Evolutionary conservation across 306 rosid species (phyloP).

Genomic region (Luffa aegyptiaca): DNA sequence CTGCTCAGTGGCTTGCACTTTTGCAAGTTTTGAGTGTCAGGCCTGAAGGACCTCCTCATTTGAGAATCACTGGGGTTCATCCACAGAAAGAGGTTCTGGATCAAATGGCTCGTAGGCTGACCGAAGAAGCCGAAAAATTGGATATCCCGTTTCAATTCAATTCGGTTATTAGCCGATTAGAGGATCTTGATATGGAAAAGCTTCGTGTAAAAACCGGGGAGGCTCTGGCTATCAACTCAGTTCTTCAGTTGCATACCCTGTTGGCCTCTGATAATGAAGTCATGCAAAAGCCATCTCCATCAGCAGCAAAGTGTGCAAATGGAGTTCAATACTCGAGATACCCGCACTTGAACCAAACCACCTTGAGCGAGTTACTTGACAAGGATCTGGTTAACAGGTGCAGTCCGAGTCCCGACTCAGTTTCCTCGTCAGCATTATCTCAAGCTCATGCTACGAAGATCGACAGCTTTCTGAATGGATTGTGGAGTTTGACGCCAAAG

Average conservation of each 20-base stretch:
- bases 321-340: slow-evolving; percentile 39
- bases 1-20: slow-evolving; percentile 77
- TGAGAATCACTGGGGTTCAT: slow-evolving; percentile 79
- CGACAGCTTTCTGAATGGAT: slow-evolving; percentile 57
- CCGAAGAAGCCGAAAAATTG: slow-evolving; percentile 60
- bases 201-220: slow-evolving; percentile 85
- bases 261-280: slow-evolving; percentile 55
- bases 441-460: slow-evolving; percentile 24
- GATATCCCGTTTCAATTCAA: slow-evolving; percentile 82
- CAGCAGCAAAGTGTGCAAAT: slow-evolving; percentile 23
- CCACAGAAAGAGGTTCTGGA: slow-evolving; percentile 63
- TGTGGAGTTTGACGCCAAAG: slow-evolving; percentile 74
- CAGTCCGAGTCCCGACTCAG: slow-evolving; percentile 64
- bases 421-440: slow-evolving; percentile 49
- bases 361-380: slow-evolving; percentile 55
- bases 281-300: slow-evolving; percentile 26
- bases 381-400: slow-evolving; percentile 50
- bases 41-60: slow-evolving; percentile 87
- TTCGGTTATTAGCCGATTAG: slow-evolving; percentile 50
- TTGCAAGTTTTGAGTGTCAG: slow-evolving; percentile 56
- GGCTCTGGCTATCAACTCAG: slow-evolving; percentile 70
- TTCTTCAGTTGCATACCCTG: slow-evolving; percentile 62
- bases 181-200: slow-evolving; percentile 61
- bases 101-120: slow-evolving; percentile 56
- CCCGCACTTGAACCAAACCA: slow-evolving; percentile 35